Percentiles rank a stretch among this genome's conserved stretches.
These are phyloP conservation scores for Kodamaea fungicola DNA, from an alignment of 1,139 yeast genomes.

Conservation along the genomic window DNA sequence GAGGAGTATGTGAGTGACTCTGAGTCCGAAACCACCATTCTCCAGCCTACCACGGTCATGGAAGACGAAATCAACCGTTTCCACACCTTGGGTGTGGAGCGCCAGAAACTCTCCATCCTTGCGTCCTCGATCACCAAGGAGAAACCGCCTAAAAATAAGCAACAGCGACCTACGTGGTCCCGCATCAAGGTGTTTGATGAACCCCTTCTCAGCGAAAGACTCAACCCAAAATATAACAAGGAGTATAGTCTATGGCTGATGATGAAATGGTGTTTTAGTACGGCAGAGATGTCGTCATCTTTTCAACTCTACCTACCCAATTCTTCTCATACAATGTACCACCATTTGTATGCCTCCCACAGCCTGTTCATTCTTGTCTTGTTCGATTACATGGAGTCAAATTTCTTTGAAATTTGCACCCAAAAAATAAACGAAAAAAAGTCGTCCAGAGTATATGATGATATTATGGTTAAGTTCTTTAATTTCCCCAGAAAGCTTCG, in stretches of 20 bases:
- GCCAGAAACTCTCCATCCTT: background rate
- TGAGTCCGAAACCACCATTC: constrained; percentile 17
- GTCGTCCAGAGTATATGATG: background rate
- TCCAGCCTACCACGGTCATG: constrained; percentile 10
- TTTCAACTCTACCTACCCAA: constrained; percentile 16
- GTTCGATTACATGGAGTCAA: constrained; percentile 20
- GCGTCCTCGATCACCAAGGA: background rate
- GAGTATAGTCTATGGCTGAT: constrained; percentile 30
- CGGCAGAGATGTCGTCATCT: constrained; percentile 24
- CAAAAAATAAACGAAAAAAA: constrained; percentile 4
- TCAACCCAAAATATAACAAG: constrained; percentile 19
- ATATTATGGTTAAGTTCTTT: constrained; percentile 7
- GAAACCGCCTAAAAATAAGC: background rate
- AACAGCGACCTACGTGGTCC: constrained; percentile 8
- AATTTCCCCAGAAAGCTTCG: constrained; percentile 6
- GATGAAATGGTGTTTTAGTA: constrained; percentile 34
- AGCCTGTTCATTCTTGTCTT: constrained; percentile 17
- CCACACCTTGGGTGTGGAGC: constrained; percentile 7
- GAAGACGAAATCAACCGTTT: constrained; percentile 18
- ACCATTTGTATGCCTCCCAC: constrained; percentile 22
- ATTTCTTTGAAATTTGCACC: constrained; percentile 14
- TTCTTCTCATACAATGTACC: constrained; percentile 19
- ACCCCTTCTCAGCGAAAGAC: constrained; percentile 19
- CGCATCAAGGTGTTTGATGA: constrained; percentile 31
- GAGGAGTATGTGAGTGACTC: constrained; percentile 26